These are phyloP conservation scores for Lepidium africanum DNA, from an alignment of 345 rosid species.

Conservation along the genomic window DNA sequence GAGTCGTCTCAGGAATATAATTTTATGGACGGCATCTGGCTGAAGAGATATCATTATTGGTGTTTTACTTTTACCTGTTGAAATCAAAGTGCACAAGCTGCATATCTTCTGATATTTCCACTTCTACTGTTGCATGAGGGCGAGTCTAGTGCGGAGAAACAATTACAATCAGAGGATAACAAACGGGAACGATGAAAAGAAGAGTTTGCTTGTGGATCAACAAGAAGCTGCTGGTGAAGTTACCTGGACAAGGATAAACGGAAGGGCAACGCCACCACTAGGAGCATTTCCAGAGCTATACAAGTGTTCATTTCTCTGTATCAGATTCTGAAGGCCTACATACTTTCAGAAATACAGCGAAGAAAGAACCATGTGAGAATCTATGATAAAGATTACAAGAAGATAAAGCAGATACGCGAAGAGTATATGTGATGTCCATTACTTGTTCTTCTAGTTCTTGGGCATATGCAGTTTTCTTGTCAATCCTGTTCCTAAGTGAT, in stretches of 20 bases:
- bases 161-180: not conserved
- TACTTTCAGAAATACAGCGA: slow-evolving; percentile 39
- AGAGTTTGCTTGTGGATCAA: not conserved
- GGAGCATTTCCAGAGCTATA: slow-evolving; percentile 79
- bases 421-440: slow-evolving; percentile 15
- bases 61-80: slow-evolving; percentile 53
- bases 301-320: slow-evolving; percentile 72
- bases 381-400: not conserved
- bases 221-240: not conserved
- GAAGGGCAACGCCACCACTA: slow-evolving; percentile 84
- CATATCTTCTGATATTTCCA: slow-evolving; percentile 99
- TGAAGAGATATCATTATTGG: not conserved
- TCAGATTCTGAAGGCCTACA: slow-evolving; percentile 81
- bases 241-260: slow-evolving; percentile 99
- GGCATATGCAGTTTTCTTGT: slow-evolving; percentile 81
- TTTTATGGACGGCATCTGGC: not conserved
- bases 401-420: not conserved
- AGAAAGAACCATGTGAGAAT: slow-evolving; percentile 3
- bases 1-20: not conserved
- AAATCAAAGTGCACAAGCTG: slow-evolving; percentile 98
- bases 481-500: slow-evolving; percentile 66
- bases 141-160: slow-evolving; percentile 48
- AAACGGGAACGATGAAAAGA: not conserved
- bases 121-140: slow-evolving; percentile 99
- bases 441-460: slow-evolving; percentile 97